phyloP scores from a whole-genome alignment of 164 flowering plant genomes.

The Kalanchoe fedtschenkoi region DNA sequence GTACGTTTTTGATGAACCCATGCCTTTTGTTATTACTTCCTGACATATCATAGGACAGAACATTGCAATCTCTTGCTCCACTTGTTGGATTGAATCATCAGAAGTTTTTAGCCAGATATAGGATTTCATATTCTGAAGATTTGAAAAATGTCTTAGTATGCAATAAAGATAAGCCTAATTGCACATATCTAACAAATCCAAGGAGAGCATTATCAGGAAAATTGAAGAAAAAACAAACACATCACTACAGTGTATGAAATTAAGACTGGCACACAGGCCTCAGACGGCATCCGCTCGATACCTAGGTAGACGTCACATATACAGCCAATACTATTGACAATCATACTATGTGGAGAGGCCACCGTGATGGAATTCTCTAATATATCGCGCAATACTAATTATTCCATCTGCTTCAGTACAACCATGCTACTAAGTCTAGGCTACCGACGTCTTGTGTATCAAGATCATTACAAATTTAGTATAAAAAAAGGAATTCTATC shows the following conservation, averaged over 20 bases:
- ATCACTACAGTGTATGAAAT: no score
- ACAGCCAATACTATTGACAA: no score
- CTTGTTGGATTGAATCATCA: conserved; percentile 93
- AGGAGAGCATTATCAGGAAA: not conserved
- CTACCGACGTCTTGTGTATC: not conserved
- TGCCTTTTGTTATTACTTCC: conserved; percentile 62
- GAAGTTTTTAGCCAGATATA: conserved; percentile 87
- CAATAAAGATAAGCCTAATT: not conserved
- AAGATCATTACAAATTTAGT: not conserved
- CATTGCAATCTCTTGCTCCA: conserved; percentile 90
- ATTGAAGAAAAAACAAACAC: not conserved
- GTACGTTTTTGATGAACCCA: conserved; percentile 74
- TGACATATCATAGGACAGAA: conserved; percentile 79
- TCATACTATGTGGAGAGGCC: no score
- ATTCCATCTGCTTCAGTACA: not conserved
- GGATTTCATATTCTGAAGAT: conserved; percentile 61
- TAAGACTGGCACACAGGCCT: no score
- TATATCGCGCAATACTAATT: not conserved
- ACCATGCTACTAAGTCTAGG: not conserved
- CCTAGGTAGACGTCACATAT: no score
- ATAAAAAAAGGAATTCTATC: not conserved
- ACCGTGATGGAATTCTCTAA: not conserved
- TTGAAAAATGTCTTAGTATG: conserved; percentile 5
- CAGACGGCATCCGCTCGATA: no score
- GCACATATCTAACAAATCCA: not conserved